Evolutionary conservation across 2,329 filamentous ascomycete genomes (phyloP), one percentile per base, ranked within the genome.

Genomic region (Cladosporium sp.): DNA sequence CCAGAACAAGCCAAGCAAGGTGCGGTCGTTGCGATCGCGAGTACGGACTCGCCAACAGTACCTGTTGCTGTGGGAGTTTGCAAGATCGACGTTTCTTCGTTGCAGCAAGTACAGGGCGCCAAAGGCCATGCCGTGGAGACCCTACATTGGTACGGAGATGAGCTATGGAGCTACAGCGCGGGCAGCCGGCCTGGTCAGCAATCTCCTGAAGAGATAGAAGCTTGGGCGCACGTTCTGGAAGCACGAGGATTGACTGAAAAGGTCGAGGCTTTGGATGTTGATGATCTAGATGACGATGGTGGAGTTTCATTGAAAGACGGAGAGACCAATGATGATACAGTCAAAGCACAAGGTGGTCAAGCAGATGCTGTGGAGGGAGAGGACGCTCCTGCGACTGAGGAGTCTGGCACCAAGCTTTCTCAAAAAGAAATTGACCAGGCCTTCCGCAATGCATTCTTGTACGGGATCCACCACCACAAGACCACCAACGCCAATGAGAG

Each of bases 101-200:
- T 88, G 54, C 75, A 78, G 51, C 73, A 74, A 30, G 84, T 86
- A 5, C 81, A 82, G 66, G 85, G 86, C 0, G 75, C 78, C 14
- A 87, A 84, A 67, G 86, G 86, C 0, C 82, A 84, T 72, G 86
- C 86, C 1, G 84, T 88, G 9, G 79, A 83, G 63, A 85, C 82
- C 3, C 73, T 88, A 51, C 86, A 88, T 67, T 88, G 86, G 86
- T 78, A 80, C 61, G 85, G 86, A 1, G 86, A 89, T 72, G 86
- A 89, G 72, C 68, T 88, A n/a, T 88, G 85, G 84, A 76, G 76
- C 4, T 87, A 84, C 82, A 85, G 80, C 65, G 75, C 79, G 34
- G 76, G 74, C 28, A 82, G 79, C 5, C 80, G 77, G 60, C 76
- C 80, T 17, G 85, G 84, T 9, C 73, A 74, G 39, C 72, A 78